phyloP scores from a whole-genome alignment of 140 eudicot species.

The Senecio squalidus region DNA sequence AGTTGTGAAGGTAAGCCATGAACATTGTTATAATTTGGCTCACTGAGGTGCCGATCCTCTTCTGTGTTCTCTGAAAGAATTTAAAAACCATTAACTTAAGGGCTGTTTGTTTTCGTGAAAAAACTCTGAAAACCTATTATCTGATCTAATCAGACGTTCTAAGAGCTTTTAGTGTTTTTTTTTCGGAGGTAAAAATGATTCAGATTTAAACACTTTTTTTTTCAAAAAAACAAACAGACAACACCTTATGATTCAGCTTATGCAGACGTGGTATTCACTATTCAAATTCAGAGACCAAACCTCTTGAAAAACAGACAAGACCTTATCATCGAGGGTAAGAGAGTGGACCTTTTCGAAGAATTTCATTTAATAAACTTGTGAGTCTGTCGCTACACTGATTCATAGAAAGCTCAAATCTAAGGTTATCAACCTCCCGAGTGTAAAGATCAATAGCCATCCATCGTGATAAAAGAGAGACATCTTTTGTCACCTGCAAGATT shows the following conservation, averaged over 20 bases:
- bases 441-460: constrained; percentile 99
- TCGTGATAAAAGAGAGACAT: constrained; percentile 84
- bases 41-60: constrained; percentile 32
- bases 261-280: too few relatives aligned
- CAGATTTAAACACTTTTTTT: too few relatives aligned
- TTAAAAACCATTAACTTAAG: background rate
- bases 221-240: background rate
- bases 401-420: constrained; percentile 91
- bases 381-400: constrained; percentile 58
- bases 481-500: constrained; percentile 71
- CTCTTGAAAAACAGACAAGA: too few relatives aligned
- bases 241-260: too few relatives aligned
- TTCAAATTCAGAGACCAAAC: too few relatives aligned
- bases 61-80: constrained; percentile 36
- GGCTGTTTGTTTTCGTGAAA: too few relatives aligned
- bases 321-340: too few relatives aligned
- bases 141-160: too few relatives aligned
- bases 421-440: constrained; percentile 77
- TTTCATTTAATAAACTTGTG: constrained; percentile 37
- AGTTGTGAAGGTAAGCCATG: constrained; percentile 65
- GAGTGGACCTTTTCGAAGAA: constrained; percentile 55
- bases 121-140: too few relatives aligned
- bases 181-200: too few relatives aligned
- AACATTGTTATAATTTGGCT: constrained; percentile 33
- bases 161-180: too few relatives aligned